These are phyloP conservation scores for Daldinia bambusicola DNA, from an alignment of 495 filamentous ascomycete species.

Conservation along the genomic window DNA sequence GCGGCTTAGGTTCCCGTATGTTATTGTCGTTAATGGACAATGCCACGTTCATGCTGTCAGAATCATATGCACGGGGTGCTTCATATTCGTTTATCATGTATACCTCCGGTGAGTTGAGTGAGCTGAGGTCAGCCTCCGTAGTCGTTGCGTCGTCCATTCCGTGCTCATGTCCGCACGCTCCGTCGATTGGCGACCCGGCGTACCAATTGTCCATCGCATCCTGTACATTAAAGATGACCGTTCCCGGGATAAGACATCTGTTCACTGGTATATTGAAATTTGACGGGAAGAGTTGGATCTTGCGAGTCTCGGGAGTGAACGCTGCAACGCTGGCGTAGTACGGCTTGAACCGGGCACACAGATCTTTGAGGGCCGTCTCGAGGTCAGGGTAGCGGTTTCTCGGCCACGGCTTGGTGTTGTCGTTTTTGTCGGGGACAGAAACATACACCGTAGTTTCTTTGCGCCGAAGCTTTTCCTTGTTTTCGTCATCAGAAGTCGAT, in stretches of 20 bases:
- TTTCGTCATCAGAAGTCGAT: neutral
- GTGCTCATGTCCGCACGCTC: neutral
- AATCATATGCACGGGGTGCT: neutral
- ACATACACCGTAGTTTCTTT: slow-evolving; percentile 23
- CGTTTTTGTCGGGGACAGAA: slow-evolving; percentile 18
- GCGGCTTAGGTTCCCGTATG: neutral
- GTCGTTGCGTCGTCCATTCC: neutral
- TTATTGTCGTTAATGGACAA: neutral
- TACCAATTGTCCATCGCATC: slow-evolving; percentile 30
- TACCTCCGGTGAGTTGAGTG: neutral
- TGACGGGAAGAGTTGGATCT: slow-evolving; percentile 36
- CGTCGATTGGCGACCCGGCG: neutral
- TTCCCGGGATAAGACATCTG: neutral
- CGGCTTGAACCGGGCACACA: slow-evolving; percentile 35
- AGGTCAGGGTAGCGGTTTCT: slow-evolving; percentile 39
- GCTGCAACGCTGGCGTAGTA: slow-evolving; percentile 44
- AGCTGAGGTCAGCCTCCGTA: neutral
- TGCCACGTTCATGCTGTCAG: neutral
- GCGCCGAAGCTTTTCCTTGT: slow-evolving; percentile 17
- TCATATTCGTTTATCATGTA: neutral
- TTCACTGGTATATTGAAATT: slow-evolving; percentile 10
- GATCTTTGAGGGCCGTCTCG: slow-evolving; percentile 36
- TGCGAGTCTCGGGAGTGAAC: slow-evolving; percentile 25
- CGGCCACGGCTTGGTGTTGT: slow-evolving; percentile 31
- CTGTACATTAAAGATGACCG: slow-evolving; percentile 23